Conservation (phyloP, 805 yeast species). For the Saccharomyces paradoxus region DNA sequence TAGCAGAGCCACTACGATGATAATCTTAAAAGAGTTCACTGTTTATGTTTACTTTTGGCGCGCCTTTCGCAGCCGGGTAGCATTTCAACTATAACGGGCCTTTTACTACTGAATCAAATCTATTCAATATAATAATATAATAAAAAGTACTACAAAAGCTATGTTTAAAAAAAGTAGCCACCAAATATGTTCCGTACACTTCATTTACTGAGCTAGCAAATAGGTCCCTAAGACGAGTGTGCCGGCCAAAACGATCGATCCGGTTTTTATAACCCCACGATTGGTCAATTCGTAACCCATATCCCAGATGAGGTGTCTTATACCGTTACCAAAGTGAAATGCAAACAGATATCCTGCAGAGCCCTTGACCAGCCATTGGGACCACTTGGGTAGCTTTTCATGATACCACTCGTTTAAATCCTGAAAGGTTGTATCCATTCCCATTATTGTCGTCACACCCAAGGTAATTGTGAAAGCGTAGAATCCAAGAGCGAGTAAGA, state of each 20-base stretch:
- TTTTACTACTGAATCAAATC: background rate
- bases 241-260: constrained; percentile 71
- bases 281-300: constrained; percentile 68
- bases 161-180: background rate
- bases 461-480: constrained; percentile 70
- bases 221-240: constrained; percentile 49
- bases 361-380: constrained; percentile 59
- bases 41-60: background rate
- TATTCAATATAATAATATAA: background rate
- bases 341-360: constrained; percentile 74
- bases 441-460: constrained; percentile 60
- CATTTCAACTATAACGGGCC: background rate
- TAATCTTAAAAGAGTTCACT: background rate
- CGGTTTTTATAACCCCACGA: constrained; percentile 88
- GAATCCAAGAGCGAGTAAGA: constrained; percentile 68
- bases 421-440: constrained; percentile 35
- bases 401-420: constrained; percentile 33
- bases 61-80: background rate
- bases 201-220: constrained; percentile 31
- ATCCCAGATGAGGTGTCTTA: constrained; percentile 95
- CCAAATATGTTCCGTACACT: background rate
- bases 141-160: background rate
- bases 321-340: constrained; percentile 78
- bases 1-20: background rate
- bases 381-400: constrained; percentile 55